These are phyloP conservation scores for Babesia bovis DNA, from an alignment of 169 alveolate genomes.

Conservation along the genomic window DNA sequence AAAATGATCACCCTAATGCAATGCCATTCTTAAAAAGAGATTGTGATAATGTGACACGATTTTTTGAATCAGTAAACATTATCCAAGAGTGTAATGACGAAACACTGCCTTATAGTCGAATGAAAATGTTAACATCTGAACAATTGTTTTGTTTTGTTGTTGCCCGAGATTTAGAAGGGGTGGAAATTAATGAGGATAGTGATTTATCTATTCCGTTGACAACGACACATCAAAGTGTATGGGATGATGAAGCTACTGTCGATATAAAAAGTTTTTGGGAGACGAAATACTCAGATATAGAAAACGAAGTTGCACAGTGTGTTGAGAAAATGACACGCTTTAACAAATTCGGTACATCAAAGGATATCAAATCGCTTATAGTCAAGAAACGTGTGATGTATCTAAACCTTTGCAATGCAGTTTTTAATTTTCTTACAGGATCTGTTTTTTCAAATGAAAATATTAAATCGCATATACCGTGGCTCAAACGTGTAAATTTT, in stretches of 20 bases:
- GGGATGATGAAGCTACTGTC: constrained; percentile 1
- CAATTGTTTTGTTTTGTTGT: constrained; percentile 51
- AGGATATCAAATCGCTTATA: constrained; percentile 26
- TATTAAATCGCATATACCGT: not conserved
- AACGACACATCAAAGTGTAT: not conserved
- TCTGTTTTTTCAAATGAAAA: constrained; percentile 1
- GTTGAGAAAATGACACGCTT: constrained; percentile 44
- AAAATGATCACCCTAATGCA: constrained; percentile 97
- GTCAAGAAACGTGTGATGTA: constrained; percentile 28
- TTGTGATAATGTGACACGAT: constrained; percentile 91
- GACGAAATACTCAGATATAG: not conserved
- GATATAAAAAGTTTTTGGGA: constrained; percentile 17
- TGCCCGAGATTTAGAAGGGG: constrained; percentile 13
- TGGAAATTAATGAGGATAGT: not conserved
- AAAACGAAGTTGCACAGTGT: constrained; percentile 2
- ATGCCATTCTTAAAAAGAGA: constrained; percentile 97
- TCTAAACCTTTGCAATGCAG: constrained; percentile 16
- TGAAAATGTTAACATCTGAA: constrained; percentile 37
- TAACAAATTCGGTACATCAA: constrained; percentile 42
- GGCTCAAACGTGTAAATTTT: constrained; percentile 14
- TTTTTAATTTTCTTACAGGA: constrained; percentile 15
- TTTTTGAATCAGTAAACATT: constrained; percentile 81
- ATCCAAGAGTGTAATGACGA: constrained; percentile 6
- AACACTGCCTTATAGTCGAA: not conserved
- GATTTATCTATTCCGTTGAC: not conserved